Evolutionary conservation across 1,284 basidiomycete species (phyloP).

Genomic region (Fomitiporia mediterranea): DNA sequence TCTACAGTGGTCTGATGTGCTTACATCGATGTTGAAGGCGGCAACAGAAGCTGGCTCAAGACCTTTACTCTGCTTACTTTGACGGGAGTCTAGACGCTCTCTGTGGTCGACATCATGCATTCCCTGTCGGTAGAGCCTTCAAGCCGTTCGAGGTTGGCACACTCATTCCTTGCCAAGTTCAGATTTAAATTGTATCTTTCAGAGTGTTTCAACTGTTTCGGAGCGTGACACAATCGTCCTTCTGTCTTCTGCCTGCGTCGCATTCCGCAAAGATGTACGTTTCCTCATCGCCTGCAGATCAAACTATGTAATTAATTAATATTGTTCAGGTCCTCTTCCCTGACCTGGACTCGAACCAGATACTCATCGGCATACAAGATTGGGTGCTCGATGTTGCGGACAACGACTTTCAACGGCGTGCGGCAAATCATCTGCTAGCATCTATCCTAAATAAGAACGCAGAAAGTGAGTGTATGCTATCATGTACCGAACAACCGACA

Average conservation of each 20-base stretch:
- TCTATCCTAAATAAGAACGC: constrained; percentile 17
- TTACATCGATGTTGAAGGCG: constrained; percentile 33
- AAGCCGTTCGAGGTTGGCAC: constrained; percentile 42
- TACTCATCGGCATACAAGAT: constrained; percentile 9
- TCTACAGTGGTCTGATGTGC: constrained; percentile 20
- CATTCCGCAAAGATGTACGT: constrained; percentile 61
- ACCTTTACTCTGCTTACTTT: constrained; percentile 57
- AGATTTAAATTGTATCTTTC: constrained; percentile 32
- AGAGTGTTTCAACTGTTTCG: constrained; percentile 33
- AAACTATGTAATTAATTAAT: neutral
- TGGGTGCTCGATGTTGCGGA: constrained; percentile 7
- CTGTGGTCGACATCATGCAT: constrained; percentile 48
- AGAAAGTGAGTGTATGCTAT: neutral
- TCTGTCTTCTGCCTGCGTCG: constrained; percentile 61
- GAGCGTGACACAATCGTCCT: constrained; percentile 63
- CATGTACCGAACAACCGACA: neutral
- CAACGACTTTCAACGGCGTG: constrained; percentile 6
- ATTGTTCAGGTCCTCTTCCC: constrained; percentile 8
- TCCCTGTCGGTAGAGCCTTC: constrained; percentile 37
- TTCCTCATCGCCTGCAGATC: neutral
- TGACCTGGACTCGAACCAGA: constrained; percentile 1
- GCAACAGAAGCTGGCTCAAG: constrained; percentile 53
- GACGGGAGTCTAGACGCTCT: constrained; percentile 52
- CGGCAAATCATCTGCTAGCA: constrained; percentile 13
- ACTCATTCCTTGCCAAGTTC: neutral